Evolutionary conservation across 352 stramenopile genomes (phyloP).

Genomic region (Blastocystis sp.): DNA sequence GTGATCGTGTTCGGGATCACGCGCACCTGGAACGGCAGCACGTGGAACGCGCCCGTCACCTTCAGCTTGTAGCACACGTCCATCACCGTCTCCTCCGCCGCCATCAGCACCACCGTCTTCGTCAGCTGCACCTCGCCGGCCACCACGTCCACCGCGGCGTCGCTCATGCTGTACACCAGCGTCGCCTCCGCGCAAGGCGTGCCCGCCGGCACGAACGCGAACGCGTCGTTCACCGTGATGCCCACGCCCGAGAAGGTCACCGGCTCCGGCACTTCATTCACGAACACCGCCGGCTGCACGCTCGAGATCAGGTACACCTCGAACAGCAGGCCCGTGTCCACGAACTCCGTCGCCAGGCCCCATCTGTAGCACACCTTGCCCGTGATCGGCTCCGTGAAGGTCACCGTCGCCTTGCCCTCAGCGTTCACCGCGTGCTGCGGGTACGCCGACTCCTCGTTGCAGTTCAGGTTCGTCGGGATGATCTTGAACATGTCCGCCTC

Average conservation of each 20-base stretch:
- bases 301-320: slow-evolving; percentile 43
- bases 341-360: slow-evolving; percentile 4
- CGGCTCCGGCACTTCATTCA: slow-evolving; percentile 11
- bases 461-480: slow-evolving; percentile 17
- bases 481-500: slow-evolving; percentile 50
- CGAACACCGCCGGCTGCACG: slow-evolving; percentile 26
- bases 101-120: not conserved
- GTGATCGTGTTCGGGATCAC: slow-evolving; percentile 25
- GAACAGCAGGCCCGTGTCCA: slow-evolving; percentile 46
- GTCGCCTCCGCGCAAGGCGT: not conserved
- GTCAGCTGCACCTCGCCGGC: slow-evolving; percentile 23
- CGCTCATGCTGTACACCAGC: not conserved
- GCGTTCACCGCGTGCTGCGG: not conserved
- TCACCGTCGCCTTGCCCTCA: not conserved
- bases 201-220: slow-evolving; percentile 30
- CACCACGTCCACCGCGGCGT: slow-evolving; percentile 50
- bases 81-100: slow-evolving; percentile 34
- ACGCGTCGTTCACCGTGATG: slow-evolving; percentile 41
- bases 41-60: not conserved
- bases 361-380: slow-evolving; percentile 66
- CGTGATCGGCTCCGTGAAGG: slow-evolving; percentile 32
- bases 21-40: not conserved
- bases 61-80: slow-evolving; percentile 63
- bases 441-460: slow-evolving; percentile 10
- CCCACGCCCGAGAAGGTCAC: slow-evolving; percentile 54